Evolutionary conservation across 2,329 filamentous ascomycete species (phyloP), one percentile per base, ranked within the genome.

Genomic region (Teratosphaeriaceae sp.): DNA sequence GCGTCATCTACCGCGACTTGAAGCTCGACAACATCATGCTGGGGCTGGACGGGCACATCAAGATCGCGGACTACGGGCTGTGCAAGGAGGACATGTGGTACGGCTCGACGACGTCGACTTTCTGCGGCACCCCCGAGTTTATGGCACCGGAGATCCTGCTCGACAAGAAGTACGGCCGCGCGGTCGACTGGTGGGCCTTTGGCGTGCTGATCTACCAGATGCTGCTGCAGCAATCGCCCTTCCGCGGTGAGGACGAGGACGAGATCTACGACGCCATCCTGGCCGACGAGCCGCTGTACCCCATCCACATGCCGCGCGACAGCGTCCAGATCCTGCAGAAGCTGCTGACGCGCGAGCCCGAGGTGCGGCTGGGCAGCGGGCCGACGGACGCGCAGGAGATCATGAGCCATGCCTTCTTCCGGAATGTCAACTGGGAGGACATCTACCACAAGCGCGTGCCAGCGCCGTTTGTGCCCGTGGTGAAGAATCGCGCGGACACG

Each of bases 31-130:
- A 98, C 65, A 98, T 98, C 61, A 76, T 98, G 36, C 73, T 98
- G 59, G 94, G 88, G 1, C 75, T 95, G 35, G 92, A 98, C 61
- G 92, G 92, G 20, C 92, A 98, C 65, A 94, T 98, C 73, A 97
- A 97, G 75, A 88, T 98, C 73, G 92, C 79, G 41, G 92, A 98
- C 75, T 98, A 95, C 64, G 92, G 92, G 79, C 79, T 98, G 38
- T 98, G 94, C 73, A 98, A 98, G 69, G 92, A 98, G 64, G 89
- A 98, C 57, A 98, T 98, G 92, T 98, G 90, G 89, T 98, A 94
- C 62, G 88, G 88, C 33, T 90, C 86, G 43, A 96, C 86, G 2
- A 98, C 92, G 0, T 90, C 89, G 69, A 98, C 92, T 6, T 98
- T 98, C 73, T 98, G 92, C 63, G 92, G 92, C 66, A 98, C 92